A percentile compares a stretch with the other conserved stretches of the same genome.
These are phyloP conservation scores for Cystobasidium sp. DNA, from an alignment of 1,284 basidiomycete genomes.

Conservation along the genomic window DNA sequence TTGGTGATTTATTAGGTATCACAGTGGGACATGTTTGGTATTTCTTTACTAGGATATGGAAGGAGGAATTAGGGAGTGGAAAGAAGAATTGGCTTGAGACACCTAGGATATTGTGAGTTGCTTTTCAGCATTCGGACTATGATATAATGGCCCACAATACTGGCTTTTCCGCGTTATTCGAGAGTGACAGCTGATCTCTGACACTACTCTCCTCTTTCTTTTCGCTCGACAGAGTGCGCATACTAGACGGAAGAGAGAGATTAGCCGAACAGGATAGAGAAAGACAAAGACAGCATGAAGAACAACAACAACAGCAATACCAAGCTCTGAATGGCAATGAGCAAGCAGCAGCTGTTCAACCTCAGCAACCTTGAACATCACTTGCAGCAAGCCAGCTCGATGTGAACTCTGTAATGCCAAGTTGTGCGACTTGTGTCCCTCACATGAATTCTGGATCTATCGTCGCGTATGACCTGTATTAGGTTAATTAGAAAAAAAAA, in stretches of 20 bases:
- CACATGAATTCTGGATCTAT: too few relatives aligned
- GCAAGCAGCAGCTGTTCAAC: not conserved
- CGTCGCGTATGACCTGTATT: too few relatives aligned
- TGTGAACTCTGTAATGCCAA: too few relatives aligned
- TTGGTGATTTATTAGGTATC: conserved; percentile 66
- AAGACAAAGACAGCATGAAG: conserved; percentile 5
- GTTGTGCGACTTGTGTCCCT: too few relatives aligned
- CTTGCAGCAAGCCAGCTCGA: too few relatives aligned
- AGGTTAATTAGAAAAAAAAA: too few relatives aligned
- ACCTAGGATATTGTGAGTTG: conserved; percentile 74
- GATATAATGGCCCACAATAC: too few relatives aligned
- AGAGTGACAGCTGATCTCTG: not conserved
- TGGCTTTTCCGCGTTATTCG: not conserved
- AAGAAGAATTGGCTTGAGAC: conserved; percentile 75
- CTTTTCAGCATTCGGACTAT: not conserved
- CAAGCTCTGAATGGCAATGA: not conserved
- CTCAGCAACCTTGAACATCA: not conserved
- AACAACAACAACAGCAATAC: not conserved
- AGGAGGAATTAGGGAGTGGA: conserved; percentile 82
- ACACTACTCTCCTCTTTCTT: not conserved
- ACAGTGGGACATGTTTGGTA: conserved; percentile 88
- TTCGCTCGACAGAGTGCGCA: conserved; percentile 11
- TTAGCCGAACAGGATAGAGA: conserved; percentile 25
- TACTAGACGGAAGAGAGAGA: conserved; percentile 17
- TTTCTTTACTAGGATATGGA: conserved; percentile 94